Conservation (phyloP, 164 flowering plant species). For the Houttuynia cordata region DNA sequence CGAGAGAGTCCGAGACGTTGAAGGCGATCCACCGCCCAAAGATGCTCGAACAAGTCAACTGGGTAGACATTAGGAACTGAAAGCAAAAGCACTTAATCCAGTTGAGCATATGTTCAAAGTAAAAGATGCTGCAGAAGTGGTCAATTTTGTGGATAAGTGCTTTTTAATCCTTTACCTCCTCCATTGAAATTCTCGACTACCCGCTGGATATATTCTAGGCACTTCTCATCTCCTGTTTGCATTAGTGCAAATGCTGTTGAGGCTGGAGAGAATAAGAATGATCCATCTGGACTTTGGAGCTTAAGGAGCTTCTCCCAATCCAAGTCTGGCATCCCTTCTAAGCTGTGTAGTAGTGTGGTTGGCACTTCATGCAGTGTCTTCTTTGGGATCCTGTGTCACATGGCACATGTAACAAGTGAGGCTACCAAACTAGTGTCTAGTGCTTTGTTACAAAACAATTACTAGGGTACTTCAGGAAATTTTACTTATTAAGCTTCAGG, state of each 20-base stretch:
- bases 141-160: not conserved
- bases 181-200: constrained; percentile 65
- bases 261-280: constrained; percentile 86
- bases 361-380: constrained; percentile 69
- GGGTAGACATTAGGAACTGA: constrained; percentile 73
- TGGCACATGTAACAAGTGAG: not conserved
- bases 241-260: constrained; percentile 89
- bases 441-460: not conserved
- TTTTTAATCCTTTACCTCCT: constrained; percentile 47
- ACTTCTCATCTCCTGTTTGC: constrained; percentile 58
- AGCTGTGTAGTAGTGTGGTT: constrained; percentile 77
- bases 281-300: constrained; percentile 70
- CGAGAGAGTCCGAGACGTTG: constrained; percentile 74
- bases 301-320: constrained; percentile 78
- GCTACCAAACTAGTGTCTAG: not conserved
- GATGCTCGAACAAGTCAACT: constrained; percentile 56
- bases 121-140: not conserved
- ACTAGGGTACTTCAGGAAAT: not conserved
- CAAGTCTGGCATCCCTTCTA: constrained; percentile 80
- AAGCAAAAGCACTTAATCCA: not conserved
- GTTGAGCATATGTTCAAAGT: not conserved
- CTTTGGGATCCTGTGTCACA: constrained; percentile 63
- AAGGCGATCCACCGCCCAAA: constrained; percentile 67
- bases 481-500: constrained; percentile 60
- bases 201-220: constrained; percentile 46